A percentile compares a stretch with the other conserved stretches of the same genome.
phyloP scores from a whole-genome alignment of 2,329 filamentous ascomycete genomes.

The Botrytis deweyae region DNA sequence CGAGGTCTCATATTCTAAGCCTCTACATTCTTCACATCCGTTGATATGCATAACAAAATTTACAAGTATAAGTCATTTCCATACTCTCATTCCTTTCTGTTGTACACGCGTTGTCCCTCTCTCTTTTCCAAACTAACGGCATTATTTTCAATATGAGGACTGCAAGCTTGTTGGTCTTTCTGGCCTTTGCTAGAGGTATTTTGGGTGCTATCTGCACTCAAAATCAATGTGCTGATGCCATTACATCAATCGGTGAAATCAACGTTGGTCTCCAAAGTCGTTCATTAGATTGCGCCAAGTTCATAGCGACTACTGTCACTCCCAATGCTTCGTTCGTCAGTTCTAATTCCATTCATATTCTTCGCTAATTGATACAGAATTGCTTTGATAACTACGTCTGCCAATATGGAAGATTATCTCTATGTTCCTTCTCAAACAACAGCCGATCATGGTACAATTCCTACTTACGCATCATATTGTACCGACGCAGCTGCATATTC shows the following conservation, averaged over 20 bases:
- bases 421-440: not conserved
- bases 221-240: constrained; percentile 13
- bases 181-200: constrained; percentile 6
- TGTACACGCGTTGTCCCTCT: not conserved
- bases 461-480: constrained; percentile 19
- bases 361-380: not conserved
- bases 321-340: constrained; percentile 18
- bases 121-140: not conserved
- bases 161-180: constrained; percentile 11
- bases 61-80: constrained; percentile 17
- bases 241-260: constrained; percentile 20
- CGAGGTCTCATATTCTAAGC: not conserved
- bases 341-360: not conserved
- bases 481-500: not conserved
- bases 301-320: constrained; percentile 10
- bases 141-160: constrained; percentile 18
- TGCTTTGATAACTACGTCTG: constrained; percentile 12
- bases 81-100: not conserved
- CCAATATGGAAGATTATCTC: constrained; percentile 10
- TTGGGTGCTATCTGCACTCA: not conserved
- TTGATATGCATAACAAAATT: constrained; percentile 11
- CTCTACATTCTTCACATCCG: constrained; percentile 16
- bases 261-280: constrained; percentile 11
- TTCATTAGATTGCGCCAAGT: constrained; percentile 14
- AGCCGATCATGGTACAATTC: not conserved